A percentile compares a stretch with the other conserved stretches of the same genome.
These are phyloP conservation scores for Crithidia bombi DNA, from an alignment of 208 protist genomes.

Conservation along the genomic window DNA sequence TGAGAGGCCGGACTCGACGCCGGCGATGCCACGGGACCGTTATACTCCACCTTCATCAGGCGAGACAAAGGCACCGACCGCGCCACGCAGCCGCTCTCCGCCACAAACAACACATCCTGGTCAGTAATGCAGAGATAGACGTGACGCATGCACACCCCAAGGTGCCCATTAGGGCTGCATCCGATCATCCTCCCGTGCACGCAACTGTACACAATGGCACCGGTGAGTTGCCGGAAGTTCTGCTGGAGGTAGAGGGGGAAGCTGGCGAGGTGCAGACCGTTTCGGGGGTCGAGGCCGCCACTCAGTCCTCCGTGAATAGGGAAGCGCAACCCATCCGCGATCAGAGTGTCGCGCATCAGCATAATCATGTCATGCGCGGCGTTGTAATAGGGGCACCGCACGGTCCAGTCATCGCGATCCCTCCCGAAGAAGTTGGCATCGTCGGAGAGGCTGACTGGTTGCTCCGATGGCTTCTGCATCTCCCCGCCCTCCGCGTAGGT, in stretches of 20 bases:
- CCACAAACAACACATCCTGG: slow-evolving; percentile 32
- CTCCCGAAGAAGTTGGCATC: slow-evolving; percentile 37
- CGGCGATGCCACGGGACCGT: neutral
- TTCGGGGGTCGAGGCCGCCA: slow-evolving; percentile 47
- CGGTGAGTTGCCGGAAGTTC: slow-evolving; percentile 29
- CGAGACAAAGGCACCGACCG: slow-evolving; percentile 29
- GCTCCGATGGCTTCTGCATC: slow-evolving; percentile 12
- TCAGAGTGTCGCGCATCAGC: slow-evolving; percentile 43
- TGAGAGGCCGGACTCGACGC: neutral
- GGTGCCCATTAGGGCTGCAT: slow-evolving; percentile 23
- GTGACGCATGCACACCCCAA: slow-evolving; percentile 37
- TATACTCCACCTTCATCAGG: slow-evolving; percentile 38
- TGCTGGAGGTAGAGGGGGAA: slow-evolving; percentile 44
- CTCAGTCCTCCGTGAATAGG: slow-evolving; percentile 42
- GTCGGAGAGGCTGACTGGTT: slow-evolving; percentile 22
- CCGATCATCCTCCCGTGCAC: slow-evolving; percentile 43
- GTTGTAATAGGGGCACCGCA: slow-evolving; percentile 34
- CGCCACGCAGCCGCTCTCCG: slow-evolving; percentile 30
- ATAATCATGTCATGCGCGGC: slow-evolving; percentile 27
- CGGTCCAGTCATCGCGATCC: slow-evolving; percentile 32
- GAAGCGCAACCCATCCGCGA: slow-evolving; percentile 41
- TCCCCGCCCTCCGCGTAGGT: slow-evolving; percentile 24
- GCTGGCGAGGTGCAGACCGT: slow-evolving; percentile 36
- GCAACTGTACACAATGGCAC: slow-evolving; percentile 49
- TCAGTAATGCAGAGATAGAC: slow-evolving; percentile 52